Conservation (phyloP, 148 eudicot species). For the Chenopodium album region DNA sequence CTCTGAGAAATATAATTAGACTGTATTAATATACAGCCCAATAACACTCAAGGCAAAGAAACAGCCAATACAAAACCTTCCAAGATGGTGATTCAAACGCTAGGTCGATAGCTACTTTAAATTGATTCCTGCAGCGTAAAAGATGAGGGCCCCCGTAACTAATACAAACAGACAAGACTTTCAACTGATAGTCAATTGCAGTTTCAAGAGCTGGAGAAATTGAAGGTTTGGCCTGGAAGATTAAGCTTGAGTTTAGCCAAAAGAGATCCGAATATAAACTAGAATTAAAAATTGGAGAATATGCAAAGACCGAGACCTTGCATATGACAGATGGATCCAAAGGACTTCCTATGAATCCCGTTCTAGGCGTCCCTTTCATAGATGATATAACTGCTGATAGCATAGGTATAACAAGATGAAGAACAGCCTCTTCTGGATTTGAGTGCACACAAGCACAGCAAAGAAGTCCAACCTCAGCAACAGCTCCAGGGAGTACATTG, state of each 20-base stretch:
- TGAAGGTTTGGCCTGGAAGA: conserved; percentile 57
- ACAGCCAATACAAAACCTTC: conserved; percentile 60
- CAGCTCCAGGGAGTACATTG: conserved; percentile 97
- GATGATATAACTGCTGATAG: conserved; percentile 67
- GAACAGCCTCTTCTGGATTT: conserved; percentile 76
- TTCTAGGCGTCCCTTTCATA: conserved; percentile 72
- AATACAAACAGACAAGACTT: conserved; percentile 84
- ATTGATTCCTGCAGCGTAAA: conserved; percentile 60
- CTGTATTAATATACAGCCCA: background rate
- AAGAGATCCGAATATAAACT: conserved; percentile 2
- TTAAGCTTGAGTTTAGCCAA: conserved; percentile 6
- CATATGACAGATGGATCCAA: conserved; percentile 39
- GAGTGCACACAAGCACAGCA: conserved; percentile 95
- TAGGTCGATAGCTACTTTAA: conserved; percentile 68
- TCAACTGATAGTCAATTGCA: conserved; percentile 82
- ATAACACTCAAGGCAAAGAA: conserved; percentile 7
- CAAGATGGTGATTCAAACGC: conserved; percentile 97
- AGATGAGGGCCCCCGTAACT: conserved; percentile 86
- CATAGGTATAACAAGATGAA: conserved; percentile 75
- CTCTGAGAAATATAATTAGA: conserved; percentile 1
- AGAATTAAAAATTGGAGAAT: background rate
- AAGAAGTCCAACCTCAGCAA: conserved; percentile 94
- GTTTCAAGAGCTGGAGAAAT: conserved; percentile 95
- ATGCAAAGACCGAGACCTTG: conserved; percentile 40
- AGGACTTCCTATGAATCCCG: conserved; percentile 70